phyloP scores from a whole-genome alignment of 768 basidiomycete genomes.

The Mycena leptocephala region DNA sequence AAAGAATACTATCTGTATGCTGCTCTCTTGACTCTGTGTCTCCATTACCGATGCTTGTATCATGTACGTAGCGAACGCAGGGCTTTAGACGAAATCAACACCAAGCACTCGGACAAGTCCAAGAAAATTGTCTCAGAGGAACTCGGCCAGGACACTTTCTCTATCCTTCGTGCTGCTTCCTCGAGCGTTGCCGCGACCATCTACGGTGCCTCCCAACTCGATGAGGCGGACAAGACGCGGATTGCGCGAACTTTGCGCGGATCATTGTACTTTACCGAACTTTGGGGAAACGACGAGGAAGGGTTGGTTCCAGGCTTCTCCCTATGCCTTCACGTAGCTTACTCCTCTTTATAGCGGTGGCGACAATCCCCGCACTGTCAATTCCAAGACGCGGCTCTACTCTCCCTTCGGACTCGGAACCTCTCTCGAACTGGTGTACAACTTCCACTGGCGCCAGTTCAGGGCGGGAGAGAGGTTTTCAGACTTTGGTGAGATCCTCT shows the following conservation, averaged over 20 bases:
- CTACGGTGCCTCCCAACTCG: slow-evolving; percentile 20
- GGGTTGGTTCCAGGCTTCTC: slow-evolving; percentile 20
- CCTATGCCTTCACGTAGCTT: background rate
- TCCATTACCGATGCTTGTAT: slow-evolving; percentile 8
- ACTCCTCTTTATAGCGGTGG: slow-evolving; percentile 22
- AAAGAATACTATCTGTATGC: slow-evolving; percentile 29
- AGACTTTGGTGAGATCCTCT: slow-evolving; percentile 15
- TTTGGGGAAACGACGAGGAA: slow-evolving; percentile 36
- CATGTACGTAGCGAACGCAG: slow-evolving; percentile 18
- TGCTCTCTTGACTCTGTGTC: slow-evolving; percentile 8
- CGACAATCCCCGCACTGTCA: slow-evolving; percentile 31
- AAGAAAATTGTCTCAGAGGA: slow-evolving; percentile 33
- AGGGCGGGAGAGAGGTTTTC: slow-evolving; percentile 20
- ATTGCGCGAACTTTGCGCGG: slow-evolving; percentile 30
- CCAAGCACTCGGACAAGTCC: slow-evolving; percentile 20
- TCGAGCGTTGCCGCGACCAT: slow-evolving; percentile 25
- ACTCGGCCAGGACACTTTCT: slow-evolving; percentile 32
- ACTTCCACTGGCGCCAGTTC: slow-evolving; percentile 29
- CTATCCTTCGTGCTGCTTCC: slow-evolving; percentile 24
- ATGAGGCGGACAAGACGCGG: slow-evolving; percentile 23
- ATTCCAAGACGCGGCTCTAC: slow-evolving; percentile 32
- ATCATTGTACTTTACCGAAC: slow-evolving; percentile 30
- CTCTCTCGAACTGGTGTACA: slow-evolving; percentile 32
- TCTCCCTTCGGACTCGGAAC: slow-evolving; percentile 32
- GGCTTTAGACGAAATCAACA: slow-evolving; percentile 33